Base-by-base conservation (phyloP, 768 basidiomycete species). In the Pleurotus eryngii region DNA sequence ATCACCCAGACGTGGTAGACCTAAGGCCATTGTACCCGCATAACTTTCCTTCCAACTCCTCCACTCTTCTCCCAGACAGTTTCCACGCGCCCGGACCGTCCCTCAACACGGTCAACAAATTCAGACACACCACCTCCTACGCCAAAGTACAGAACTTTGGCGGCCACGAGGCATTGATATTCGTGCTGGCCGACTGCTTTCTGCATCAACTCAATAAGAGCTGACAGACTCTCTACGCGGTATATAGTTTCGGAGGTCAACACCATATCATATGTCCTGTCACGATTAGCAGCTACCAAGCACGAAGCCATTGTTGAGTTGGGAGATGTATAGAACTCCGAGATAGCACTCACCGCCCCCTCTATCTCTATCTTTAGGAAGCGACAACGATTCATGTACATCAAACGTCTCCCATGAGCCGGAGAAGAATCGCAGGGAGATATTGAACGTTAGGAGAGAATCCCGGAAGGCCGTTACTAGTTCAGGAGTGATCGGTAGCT, bases 211-310 rank as follows among this genome's bases (percentile, higher is more conserved):
- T 71, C 63, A 18, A 90, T 69, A 42, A 99, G 74, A 24, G 84
- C 72, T 0, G 74, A 72, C 2, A 96, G 76, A 59, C 82, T 87
- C 1, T 84, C 80, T 9, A 76, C 72, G 24, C 84, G 78, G 66
- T 99, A 98, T 18, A 98, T 92, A 40, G 96, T 98, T 72, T 99
- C 96, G 22, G 92, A 91, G 0, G 94, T 93, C 49, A 98, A 72
- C 2, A 97, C 75, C 43, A 95, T 61, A 63, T 94, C 81, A 70
- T 89, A 93, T 2, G 62, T 66, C 6, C 74, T 74, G 12, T 70
- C 46, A 26, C 14, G 24, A 8, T 48, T 48, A 3, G 17, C 46
- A 3, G 17, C 46, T 15, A 14, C 7, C 5, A 24, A 18, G 46
- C 18, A n/a, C n/a, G 14, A 45, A 22, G 20, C n/a, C 5, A 26